Evolutionary conservation across 257 asterid species (phyloP).

Genomic region (Rehmannia glutinosa): DNA sequence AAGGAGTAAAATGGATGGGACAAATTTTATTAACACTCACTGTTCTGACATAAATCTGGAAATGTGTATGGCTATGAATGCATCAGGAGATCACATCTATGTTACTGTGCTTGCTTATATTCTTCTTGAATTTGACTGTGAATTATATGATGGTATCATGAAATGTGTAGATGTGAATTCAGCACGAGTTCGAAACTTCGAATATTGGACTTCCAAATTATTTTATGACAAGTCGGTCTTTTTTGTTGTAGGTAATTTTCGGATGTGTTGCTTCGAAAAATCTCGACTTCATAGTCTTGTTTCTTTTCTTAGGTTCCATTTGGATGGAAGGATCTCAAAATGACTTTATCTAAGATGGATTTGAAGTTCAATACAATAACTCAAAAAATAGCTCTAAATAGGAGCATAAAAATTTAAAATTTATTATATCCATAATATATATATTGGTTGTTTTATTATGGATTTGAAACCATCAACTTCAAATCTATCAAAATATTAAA

Average conservation of each 20-base stretch:
- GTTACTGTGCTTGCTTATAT: neutral
- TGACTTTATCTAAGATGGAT: too few relatives aligned
- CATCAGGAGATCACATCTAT: neutral
- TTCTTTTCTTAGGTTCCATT: neutral
- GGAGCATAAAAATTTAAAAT: too few relatives aligned
- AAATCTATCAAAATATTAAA: too few relatives aligned
- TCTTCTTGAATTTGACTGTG: neutral
- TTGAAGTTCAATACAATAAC: too few relatives aligned
- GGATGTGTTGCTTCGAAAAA: neutral
- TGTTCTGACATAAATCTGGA: neutral
- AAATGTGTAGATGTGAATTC: neutral
- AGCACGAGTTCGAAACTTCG: neutral
- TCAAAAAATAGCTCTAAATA: too few relatives aligned
- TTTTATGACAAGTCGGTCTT: neutral
- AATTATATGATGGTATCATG: too few relatives aligned
- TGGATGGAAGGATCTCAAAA: too few relatives aligned
- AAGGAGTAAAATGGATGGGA: neutral
- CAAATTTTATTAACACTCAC: neutral
- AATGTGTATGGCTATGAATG: neutral
- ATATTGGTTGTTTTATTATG: too few relatives aligned
- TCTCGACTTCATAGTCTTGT: neutral
- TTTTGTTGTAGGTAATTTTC: neutral
- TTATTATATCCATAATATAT: too few relatives aligned
- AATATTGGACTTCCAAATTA: neutral
- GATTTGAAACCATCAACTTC: too few relatives aligned